Conservation (phyloP, 306 rosid genomes). For the Leucaena leucocephala region DNA sequence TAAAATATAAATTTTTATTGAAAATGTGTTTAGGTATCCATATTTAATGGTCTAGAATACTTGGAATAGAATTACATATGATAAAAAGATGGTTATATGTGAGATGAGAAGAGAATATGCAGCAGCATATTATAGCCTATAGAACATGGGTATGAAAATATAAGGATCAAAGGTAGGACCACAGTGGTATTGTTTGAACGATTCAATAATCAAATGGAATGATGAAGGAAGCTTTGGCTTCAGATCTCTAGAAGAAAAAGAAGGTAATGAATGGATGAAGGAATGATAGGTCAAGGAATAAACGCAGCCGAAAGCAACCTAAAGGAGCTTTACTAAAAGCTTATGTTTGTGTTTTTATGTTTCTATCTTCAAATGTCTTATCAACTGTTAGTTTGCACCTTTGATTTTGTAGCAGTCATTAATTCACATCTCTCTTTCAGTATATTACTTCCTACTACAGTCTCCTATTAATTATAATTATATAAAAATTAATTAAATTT, state of each 20-base stretch:
- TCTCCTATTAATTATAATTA: too few relatives aligned
- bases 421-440: neutral
- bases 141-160: neutral
- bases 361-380: neutral
- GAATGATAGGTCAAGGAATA: constrained; percentile 34
- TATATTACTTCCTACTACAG: neutral
- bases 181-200: neutral
- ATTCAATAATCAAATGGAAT: neutral
- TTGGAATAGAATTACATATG: too few relatives aligned
- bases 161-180: neutral
- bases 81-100: neutral
- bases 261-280: constrained; percentile 1
- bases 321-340: constrained; percentile 46
- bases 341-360: neutral
- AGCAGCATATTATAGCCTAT: neutral
- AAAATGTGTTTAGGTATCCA: too few relatives aligned
- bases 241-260: too few relatives aligned
- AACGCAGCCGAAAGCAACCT: constrained; percentile 44
- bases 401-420: neutral
- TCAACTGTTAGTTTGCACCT: neutral
- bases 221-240: too few relatives aligned
- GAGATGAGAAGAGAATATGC: neutral
- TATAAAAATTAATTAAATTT: too few relatives aligned
- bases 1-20: too few relatives aligned
- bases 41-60: too few relatives aligned